Conservation (phyloP, 768 basidiomycete genomes). For the Pleurotus sapidus region DNA sequence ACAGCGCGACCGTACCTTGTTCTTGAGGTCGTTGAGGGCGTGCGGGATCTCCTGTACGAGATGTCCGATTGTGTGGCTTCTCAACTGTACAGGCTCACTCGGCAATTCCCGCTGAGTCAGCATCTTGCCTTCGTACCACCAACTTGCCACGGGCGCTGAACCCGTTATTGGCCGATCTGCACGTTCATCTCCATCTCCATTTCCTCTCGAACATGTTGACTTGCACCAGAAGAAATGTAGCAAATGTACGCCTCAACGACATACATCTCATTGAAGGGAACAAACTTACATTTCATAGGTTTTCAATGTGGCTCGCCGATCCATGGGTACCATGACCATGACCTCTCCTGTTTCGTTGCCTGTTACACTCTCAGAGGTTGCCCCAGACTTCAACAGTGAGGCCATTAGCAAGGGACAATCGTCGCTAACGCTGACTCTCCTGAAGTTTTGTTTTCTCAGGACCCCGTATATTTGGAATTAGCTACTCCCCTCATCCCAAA, state of each 20-base stretch:
- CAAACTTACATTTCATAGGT: not conserved
- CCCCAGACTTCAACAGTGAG: not conserved
- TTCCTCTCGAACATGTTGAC: not conserved
- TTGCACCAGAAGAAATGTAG: not conserved
- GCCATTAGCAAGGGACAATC: not conserved
- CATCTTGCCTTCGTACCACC: not conserved
- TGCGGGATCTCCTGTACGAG: constrained; percentile 12
- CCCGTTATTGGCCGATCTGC: no score
- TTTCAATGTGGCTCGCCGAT: not conserved
- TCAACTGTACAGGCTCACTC: constrained; percentile 1
- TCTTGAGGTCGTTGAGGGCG: constrained; percentile 43
- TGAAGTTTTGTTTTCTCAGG: constrained; percentile 33
- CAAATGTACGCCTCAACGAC: not conserved
- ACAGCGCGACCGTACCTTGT: constrained; percentile 31
- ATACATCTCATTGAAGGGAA: not conserved
- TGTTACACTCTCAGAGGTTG: not conserved
- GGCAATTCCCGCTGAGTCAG: constrained; percentile 5
- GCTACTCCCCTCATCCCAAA: constrained; percentile 51
- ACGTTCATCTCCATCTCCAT: no score
- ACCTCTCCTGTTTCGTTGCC: not conserved
- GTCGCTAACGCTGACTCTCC: not conserved
- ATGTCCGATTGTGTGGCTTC: not conserved
- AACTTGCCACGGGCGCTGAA: not conserved
- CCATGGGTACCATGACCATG: not conserved
- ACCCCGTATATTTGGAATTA: constrained; percentile 61